These are phyloP conservation scores for Taphrina pruni DNA, from an alignment of 1,139 yeast species.

Conservation along the genomic window DNA sequence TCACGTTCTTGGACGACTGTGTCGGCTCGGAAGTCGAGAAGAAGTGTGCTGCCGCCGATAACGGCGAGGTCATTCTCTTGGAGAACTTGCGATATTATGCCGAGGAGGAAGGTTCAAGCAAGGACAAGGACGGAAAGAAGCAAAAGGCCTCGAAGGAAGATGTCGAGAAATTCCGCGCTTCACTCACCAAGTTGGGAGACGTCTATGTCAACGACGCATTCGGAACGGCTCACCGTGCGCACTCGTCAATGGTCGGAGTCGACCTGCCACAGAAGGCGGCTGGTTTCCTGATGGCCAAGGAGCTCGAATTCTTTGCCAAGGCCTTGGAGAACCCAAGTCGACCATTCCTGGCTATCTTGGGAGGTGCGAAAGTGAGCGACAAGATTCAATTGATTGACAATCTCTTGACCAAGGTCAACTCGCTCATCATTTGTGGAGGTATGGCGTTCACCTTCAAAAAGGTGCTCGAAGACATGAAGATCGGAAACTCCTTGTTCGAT, in stretches of 20 bases:
- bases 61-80: conserved; percentile 70
- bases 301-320: conserved; percentile 92
- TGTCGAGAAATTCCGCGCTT: conserved; percentile 82
- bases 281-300: conserved; percentile 96
- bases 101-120: conserved; percentile 93
- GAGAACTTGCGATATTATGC: conserved; percentile 97
- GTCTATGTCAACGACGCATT: conserved; percentile 97
- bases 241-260: conserved; percentile 96
- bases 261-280: conserved; percentile 93
- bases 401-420: conserved; percentile 90
- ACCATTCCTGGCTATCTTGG: conserved; percentile 96
- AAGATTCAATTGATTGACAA: conserved; percentile 97
- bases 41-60: conserved; percentile 70
- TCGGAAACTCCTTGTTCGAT: conserved; percentile 89
- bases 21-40: conserved; percentile 86
- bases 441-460: conserved; percentile 99
- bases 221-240: conserved; percentile 99
- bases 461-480: conserved; percentile 76
- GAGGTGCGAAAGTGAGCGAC: conserved; percentile 98
- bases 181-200: conserved; percentile 87
- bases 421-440: conserved; percentile 96
- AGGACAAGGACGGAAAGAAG: conserved; percentile 79
- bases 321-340: conserved; percentile 95
- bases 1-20: conserved; percentile 80
- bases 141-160: conserved; percentile 83